A percentile compares a stretch with the other conserved stretches of the same genome.
These are phyloP conservation scores for Pseudogymnoascus sp. DNA, from an alignment of 2,329 filamentous ascomycete genomes.

Conservation along the genomic window DNA sequence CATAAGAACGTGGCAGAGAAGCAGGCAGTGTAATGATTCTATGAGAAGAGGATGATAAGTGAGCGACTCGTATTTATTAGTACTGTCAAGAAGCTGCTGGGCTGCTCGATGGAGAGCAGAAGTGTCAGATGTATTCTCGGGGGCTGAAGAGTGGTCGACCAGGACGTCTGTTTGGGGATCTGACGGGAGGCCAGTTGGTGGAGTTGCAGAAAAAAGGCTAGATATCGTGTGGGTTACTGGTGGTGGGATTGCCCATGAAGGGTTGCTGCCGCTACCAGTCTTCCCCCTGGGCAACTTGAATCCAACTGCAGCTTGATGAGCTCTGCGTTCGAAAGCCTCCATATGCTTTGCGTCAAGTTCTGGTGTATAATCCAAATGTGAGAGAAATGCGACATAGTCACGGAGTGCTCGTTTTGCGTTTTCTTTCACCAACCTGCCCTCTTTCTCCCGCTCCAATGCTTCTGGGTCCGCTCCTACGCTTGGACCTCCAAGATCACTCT, in stretches of 20 bases:
- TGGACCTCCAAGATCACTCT: conserved; percentile 18
- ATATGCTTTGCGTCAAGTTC: conserved; percentile 28
- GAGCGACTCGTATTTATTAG: conserved; percentile 51
- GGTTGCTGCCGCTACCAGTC: conserved; percentile 21
- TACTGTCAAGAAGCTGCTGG: conserved; percentile 30
- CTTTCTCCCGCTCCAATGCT: conserved; percentile 39
- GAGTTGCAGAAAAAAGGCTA: conserved; percentile 61
- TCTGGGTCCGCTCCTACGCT: conserved; percentile 12
- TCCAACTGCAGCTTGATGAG: conserved; percentile 47
- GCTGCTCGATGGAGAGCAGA: conserved; percentile 23
- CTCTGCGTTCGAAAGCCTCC: conserved; percentile 44
- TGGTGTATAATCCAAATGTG: conserved; percentile 70
- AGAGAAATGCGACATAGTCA: conserved; percentile 66
- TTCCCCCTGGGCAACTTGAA: conserved; percentile 33
- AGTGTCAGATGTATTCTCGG: conserved; percentile 25
- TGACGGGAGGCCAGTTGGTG: conserved; percentile 56
- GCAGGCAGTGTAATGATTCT: conserved; percentile 68
- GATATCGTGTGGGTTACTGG: conserved; percentile 46
- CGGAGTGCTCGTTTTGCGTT: conserved; percentile 69
- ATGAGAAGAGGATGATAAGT: conserved; percentile 76
- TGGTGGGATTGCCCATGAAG: conserved; percentile 33
- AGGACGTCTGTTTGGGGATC: conserved; percentile 43
- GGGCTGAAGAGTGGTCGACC: neutral
- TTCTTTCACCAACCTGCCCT: conserved; percentile 60
- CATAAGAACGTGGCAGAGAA: conserved; percentile 69